phyloP scores from a whole-genome alignment of 345 rosid genomes.

The Arabis alpina region DNA sequence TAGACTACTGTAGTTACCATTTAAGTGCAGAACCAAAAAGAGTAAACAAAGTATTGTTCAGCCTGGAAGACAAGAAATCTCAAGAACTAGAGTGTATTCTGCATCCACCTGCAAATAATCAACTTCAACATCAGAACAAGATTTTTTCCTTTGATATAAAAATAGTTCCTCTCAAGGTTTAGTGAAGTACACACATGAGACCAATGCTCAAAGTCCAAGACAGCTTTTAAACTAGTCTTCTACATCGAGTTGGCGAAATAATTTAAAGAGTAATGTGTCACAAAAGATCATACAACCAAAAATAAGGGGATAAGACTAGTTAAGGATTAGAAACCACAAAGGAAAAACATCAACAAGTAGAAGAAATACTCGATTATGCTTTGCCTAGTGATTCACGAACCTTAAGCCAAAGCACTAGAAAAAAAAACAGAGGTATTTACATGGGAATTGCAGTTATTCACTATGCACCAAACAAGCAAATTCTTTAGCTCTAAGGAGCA shows the following conservation, averaged over 20 bases:
- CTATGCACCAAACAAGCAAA: slow-evolving; percentile 9
- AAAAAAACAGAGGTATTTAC: not conserved
- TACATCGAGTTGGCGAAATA: not conserved
- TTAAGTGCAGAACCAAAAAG: slow-evolving; percentile 1
- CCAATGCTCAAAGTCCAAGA: slow-evolving; percentile 1
- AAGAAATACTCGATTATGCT: not conserved
- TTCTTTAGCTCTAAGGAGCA: slow-evolving; percentile 2
- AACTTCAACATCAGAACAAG: slow-evolving; percentile 22
- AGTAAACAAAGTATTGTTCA: not conserved
- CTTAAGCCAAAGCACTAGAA: too few species aligned
- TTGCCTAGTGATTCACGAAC: too few species aligned
- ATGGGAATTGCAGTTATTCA: not conserved
- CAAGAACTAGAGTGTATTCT: slow-evolving; percentile 10
- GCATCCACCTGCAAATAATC: slow-evolving; percentile 28
- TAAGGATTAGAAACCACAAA: not conserved
- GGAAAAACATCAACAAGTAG: not conserved
- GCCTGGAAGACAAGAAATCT: not conserved
- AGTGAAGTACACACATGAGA: slow-evolving; percentile 1
- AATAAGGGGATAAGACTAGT: not conserved
- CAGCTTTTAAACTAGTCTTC: not conserved
- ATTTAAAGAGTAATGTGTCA: not conserved
- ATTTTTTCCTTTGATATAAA: not conserved
- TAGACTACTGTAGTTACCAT: slow-evolving; percentile 23
- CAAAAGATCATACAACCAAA: too few species aligned
- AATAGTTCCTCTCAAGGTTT: slow-evolving; percentile 7